Percentiles rank a stretch among this genome's conserved stretches.
These are phyloP conservation scores for Mediolabrus comicus DNA, from an alignment of 108 stramenopile species.

Conservation along the genomic window DNA sequence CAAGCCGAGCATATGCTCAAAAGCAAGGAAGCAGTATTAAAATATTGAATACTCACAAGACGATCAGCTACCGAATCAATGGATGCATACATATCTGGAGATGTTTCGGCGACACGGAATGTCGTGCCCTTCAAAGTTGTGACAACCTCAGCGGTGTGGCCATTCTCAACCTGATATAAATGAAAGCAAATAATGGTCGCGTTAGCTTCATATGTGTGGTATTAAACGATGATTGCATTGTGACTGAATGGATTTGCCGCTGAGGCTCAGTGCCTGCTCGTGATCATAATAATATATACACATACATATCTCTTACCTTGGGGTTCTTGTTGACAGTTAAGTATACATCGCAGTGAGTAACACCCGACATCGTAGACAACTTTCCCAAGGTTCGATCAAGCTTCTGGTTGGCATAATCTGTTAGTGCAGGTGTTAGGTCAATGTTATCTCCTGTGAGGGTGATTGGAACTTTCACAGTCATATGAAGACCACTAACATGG, in stretches of 20 bases:
- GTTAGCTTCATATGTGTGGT: background rate
- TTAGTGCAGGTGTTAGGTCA: slow-evolving; percentile 76
- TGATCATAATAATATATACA: background rate
- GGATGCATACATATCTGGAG: slow-evolving; percentile 83
- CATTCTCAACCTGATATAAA: slow-evolving; percentile 66
- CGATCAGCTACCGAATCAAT: slow-evolving; percentile 74
- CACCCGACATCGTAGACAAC: slow-evolving; percentile 55
- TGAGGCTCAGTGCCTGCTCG: background rate
- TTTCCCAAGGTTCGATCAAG: slow-evolving; percentile 75
- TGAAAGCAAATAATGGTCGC: slow-evolving; percentile 3
- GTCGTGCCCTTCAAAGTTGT: slow-evolving; percentile 79
- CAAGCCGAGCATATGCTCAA: too few species aligned
- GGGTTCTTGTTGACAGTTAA: slow-evolving; percentile 85
- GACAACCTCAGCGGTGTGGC: slow-evolving; percentile 77
- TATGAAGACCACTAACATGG: slow-evolving; percentile 30
- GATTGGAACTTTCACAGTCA: slow-evolving; percentile 60
- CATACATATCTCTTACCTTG: slow-evolving; percentile 53
- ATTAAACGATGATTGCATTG: background rate
- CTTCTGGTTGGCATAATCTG: slow-evolving; percentile 74
- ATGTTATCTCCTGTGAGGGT: slow-evolving; percentile 83
- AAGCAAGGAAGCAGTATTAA: too few species aligned
- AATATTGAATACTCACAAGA: slow-evolving; percentile 34
- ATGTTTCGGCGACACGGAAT: slow-evolving; percentile 68
- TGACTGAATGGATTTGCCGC: background rate
- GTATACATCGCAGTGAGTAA: slow-evolving; percentile 78